Evolutionary conservation across 1,284 basidiomycete genomes (phyloP).

Genomic region (Leccinum proliferum): DNA sequence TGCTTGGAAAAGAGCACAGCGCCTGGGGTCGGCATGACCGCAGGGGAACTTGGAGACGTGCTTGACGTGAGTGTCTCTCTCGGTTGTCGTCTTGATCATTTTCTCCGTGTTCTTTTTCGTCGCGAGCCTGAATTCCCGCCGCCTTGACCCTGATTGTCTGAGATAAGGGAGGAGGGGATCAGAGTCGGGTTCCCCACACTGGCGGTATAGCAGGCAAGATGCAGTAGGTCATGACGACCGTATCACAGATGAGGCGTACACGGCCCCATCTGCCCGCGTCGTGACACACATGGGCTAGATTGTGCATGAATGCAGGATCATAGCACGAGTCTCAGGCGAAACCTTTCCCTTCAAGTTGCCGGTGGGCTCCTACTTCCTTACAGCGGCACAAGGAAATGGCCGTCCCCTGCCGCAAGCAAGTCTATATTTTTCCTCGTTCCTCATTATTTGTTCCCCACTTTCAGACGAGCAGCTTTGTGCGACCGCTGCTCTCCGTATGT

Average conservation of each 20-base stretch:
- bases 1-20: too few species aligned
- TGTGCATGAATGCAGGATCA: not conserved
- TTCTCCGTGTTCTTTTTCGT: too few species aligned
- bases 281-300: slow-evolving; percentile 4
- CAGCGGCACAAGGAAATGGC: slow-evolving; percentile 2
- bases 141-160: too few species aligned
- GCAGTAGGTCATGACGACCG: too few species aligned
- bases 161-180: too few species aligned
- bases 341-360: not conserved
- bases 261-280: slow-evolving; percentile 7
- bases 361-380: slow-evolving; percentile 3
- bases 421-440: not conserved
- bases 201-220: too few species aligned
- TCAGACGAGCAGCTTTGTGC: not conserved
- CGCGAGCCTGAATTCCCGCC: too few species aligned
- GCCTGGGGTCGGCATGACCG: too few species aligned
- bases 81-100: too few species aligned
- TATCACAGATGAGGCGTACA: not conserved
- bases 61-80: too few species aligned
- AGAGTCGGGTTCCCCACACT: too few species aligned
- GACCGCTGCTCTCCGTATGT: slow-evolving; percentile 1
- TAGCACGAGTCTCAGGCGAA: not conserved
- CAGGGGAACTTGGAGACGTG: too few species aligned
- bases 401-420: slow-evolving; percentile 8
- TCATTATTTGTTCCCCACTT: slow-evolving; percentile 5